A percentile compares a stretch with the other conserved stretches of the same genome.
Conservation (phyloP, 2,329 filamentous ascomycete genomes). For the Diplocarpon rosae region DNA sequence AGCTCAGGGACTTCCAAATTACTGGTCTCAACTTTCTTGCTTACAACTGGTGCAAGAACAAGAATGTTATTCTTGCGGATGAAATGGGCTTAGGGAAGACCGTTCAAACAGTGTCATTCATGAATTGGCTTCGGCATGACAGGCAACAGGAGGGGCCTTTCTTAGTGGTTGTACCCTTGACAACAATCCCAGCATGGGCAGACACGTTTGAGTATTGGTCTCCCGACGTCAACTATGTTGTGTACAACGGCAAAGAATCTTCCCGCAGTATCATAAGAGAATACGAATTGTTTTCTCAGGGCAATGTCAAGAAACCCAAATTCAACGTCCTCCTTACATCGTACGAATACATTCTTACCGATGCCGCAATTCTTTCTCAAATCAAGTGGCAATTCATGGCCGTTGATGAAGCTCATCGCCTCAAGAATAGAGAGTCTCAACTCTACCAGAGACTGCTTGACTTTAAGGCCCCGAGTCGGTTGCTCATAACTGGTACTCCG, state of each 20-base stretch:
- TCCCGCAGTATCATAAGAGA: conserved; percentile 82
- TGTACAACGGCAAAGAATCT: conserved; percentile 84
- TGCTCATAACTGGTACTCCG: conserved; percentile 92
- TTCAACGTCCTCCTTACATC: conserved; percentile 98
- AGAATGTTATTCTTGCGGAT: conserved; percentile 94
- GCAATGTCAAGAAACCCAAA: conserved; percentile 78
- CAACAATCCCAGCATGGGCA: conserved; percentile 95
- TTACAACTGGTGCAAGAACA: conserved; percentile 87
- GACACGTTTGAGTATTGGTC: conserved; percentile 97
- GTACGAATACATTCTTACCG: conserved; percentile 88
- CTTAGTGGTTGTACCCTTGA: conserved; percentile 91
- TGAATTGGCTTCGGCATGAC: conserved; percentile 92
- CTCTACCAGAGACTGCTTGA: conserved; percentile 76
- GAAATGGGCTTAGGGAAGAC: conserved; percentile 99
- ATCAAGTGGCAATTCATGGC: conserved; percentile 98
- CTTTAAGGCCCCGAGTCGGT: conserved; percentile 77
- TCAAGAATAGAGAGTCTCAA: conserved; percentile 94
- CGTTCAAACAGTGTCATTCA: conserved; percentile 91
- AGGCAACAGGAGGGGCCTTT: conserved; percentile 88
- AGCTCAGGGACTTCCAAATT: conserved; percentile 86
- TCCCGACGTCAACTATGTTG: conserved; percentile 91
- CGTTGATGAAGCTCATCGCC: conserved; percentile 89
- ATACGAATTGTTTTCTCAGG: conserved; percentile 77
- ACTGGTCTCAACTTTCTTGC: conserved; percentile 90
- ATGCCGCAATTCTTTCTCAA: conserved; percentile 71